Evolutionary conservation across 495 filamentous ascomycete species (phyloP).

Genomic region (Podospora sp.): DNA sequence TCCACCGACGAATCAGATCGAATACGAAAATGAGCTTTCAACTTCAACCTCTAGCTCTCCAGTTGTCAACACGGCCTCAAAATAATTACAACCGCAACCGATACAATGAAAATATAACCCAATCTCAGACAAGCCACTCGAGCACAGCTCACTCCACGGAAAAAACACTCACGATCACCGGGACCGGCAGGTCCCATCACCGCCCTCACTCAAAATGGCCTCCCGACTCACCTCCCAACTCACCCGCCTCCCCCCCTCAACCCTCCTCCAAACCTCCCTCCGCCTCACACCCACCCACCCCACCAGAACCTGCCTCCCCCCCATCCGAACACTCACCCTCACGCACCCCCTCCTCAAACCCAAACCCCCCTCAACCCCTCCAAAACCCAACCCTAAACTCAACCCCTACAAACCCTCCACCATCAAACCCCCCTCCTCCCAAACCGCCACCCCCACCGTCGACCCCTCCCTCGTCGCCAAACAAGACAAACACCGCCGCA

Average conservation of each 20-base stretch:
- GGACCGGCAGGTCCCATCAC: not conserved
- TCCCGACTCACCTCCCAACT: not conserved
- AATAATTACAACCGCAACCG: not conserved
- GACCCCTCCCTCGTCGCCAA: not conserved
- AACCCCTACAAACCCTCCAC: not conserved
- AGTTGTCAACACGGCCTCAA: not conserved
- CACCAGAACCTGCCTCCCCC: not conserved
- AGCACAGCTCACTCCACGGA: not conserved
- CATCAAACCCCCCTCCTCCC: not conserved
- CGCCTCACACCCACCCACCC: not conserved
- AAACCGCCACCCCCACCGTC: not conserved
- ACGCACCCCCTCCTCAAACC: conserved; percentile 14
- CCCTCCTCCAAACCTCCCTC: not conserved
- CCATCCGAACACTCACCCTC: conserved; percentile 15
- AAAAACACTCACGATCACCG: not conserved
- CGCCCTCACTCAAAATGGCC: not conserved
- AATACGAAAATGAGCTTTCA: not conserved
- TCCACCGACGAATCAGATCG: conserved; percentile 1
- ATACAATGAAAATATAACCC: not conserved
- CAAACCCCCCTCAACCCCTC: not conserved
- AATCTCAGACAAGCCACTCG: not conserved
- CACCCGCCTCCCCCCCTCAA: not conserved
- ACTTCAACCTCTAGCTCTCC: not conserved
- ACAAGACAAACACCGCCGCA: not conserved
- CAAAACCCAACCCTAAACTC: not conserved